Base-by-base conservation (phyloP, 805 yeast species). In the Metschnikowia arizonensis region DNA sequence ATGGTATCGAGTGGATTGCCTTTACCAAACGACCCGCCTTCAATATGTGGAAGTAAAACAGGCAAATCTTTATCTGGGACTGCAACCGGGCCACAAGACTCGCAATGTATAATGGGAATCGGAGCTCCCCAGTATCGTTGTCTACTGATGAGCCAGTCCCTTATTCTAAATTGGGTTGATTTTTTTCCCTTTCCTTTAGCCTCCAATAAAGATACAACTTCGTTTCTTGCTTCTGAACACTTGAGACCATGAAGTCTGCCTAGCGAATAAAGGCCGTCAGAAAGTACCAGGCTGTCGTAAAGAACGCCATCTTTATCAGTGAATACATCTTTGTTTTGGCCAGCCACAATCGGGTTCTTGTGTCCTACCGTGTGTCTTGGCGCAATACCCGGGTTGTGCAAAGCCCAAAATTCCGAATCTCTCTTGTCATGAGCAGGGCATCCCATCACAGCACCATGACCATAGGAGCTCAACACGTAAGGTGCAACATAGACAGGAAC, bases 51-150 rank as follows among this genome's bases (percentile, higher is more conserved):
- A 29, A 93, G 75, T 30, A 71, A 36, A 0, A 93, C 96, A 0
- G 99, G 99, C 14, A 93, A 71, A 23, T 90, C 83, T 2, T 78
- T 68, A 33, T 86, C 95, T 0, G 97, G 97, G 15, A 93, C 98
- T 0, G 98, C 86, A 1, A 91, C 97, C 0, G 83, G 67, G 1
- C 99, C 99, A 72, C 99, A 93, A 2, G 63, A 52, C 5, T 74
- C 76, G 68, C 99, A 93, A 58, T 93, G 93, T 23, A 93, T 74
- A 15, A 93, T 88, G 4, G 99, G 99, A 44, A 93, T 93, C 2
- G 99, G 99, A 0, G 97, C 93, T 21, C 99, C 99, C 99, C 99
- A 93, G 64, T 85, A 91, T 48, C 99, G 70, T 64, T 93, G 99
- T 59, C 99, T 78, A 57, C 95, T 84, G 38, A 93, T 85, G 23